Evolutionary conservation across 495 filamentous ascomycete genomes (phyloP).

Genomic region (Cetradonia linearis): DNA sequence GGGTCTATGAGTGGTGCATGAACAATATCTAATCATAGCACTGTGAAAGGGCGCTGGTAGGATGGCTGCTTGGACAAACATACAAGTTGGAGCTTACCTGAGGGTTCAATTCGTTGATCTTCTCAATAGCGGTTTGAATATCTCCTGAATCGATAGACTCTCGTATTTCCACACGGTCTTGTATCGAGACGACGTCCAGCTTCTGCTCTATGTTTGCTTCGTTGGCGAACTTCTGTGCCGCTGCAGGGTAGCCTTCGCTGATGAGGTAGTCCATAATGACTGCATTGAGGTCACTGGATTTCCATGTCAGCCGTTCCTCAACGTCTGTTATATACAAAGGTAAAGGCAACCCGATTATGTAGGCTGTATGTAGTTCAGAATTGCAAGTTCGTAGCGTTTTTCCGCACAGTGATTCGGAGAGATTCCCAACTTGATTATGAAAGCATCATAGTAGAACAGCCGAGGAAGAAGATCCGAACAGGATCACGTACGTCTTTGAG

Average conservation of each 20-base stretch:
- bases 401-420: constrained; percentile 94
- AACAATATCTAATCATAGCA: constrained; percentile 86
- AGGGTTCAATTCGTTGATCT: constrained; percentile 81
- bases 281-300: constrained; percentile 77
- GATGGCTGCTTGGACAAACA: constrained; percentile 15
- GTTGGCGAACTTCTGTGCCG: constrained; percentile 83
- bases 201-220: constrained; percentile 79
- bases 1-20: constrained; percentile 99
- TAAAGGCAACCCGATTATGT: not conserved
- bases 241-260: constrained; percentile 87
- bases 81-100: constrained; percentile 55
- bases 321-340: not conserved
- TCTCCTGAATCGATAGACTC: constrained; percentile 46
- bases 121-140: constrained; percentile 67
- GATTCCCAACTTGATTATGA: constrained; percentile 98
- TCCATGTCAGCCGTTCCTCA: constrained; percentile 27
- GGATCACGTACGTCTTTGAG: constrained; percentile 68
- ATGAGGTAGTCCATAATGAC: constrained; percentile 96
- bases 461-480: constrained; percentile 10
- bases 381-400: constrained; percentile 62
- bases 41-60: constrained; percentile 22
- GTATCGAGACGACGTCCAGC: constrained; percentile 60
- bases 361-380: constrained; percentile 1
- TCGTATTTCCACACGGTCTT: constrained; percentile 56
- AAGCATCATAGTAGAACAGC: constrained; percentile 59